These are phyloP conservation scores for Lithocarpus polystachyus DNA, from an alignment of 306 rosid species.

Conservation along the genomic window DNA sequence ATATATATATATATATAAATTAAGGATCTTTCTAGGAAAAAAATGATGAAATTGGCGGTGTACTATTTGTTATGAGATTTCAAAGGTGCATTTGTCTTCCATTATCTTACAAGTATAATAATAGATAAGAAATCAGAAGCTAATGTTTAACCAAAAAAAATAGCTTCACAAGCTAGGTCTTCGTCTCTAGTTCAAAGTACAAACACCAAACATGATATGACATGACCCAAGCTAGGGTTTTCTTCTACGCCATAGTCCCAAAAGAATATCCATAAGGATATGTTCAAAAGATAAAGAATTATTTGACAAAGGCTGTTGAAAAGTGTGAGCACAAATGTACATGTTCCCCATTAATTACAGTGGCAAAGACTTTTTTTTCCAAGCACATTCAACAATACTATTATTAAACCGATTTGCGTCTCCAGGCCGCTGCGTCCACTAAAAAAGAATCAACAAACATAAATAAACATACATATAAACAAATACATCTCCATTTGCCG, in stretches of 20 bases:
- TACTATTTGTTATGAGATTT: no score
- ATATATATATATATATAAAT: no score
- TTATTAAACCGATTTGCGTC: neutral
- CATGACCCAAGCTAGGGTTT: no score
- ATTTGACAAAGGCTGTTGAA: neutral
- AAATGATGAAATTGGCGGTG: no score
- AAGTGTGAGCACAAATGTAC: conserved; percentile 5
- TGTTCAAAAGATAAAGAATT: neutral
- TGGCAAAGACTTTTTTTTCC: neutral
- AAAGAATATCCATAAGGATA: conserved; percentile 37
- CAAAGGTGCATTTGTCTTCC: no score
- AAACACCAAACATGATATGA: no score
- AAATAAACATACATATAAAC: neutral
- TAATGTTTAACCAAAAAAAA: no score
- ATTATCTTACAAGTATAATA: no score
- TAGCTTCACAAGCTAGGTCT: no score
- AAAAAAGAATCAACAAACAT: neutral
- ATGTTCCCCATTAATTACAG: conserved; percentile 14
- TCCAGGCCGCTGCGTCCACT: conserved; percentile 32
- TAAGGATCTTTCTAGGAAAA: no score
- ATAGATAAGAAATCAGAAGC: no score
- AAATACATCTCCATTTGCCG: neutral
- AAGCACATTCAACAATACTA: neutral
- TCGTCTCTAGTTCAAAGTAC: no score
- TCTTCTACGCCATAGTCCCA: neutral